Evolutionary conservation across 495 filamentous ascomycete species (phyloP), one percentile per base, ranked within the genome.

Genomic region (Lentithecium fluviatile): DNA sequence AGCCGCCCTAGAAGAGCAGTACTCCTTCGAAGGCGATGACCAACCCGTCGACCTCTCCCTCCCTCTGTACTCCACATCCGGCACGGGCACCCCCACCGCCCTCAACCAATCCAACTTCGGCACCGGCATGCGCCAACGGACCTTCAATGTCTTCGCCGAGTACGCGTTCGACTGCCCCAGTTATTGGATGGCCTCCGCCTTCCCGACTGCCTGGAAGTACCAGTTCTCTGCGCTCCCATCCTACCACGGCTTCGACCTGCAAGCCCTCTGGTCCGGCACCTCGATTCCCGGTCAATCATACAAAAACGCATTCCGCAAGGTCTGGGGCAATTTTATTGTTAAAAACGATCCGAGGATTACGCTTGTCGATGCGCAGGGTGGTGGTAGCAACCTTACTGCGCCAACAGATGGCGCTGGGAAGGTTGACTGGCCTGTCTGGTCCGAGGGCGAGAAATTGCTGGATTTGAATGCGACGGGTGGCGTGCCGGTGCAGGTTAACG

Each of bases 81-180:
- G 67, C 10, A 57, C 48, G 15, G 29, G 38, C 29, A 32, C 25
- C 13, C 60, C 56, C 5, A 54, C 59, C n/a, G 59, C 64, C 7
- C 36, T 64, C 2, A 70, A 70, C 54, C 60, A 64, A 50, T 67
- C 64, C 47, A 34, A 21, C 12, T 62, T 61, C 43, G 67, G 50
- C 12, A 70, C 67, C 0, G 67, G 67, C 42, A 60, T 64, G 34
- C 55, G 64, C 50, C 67, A 70, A 46, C 55, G 64, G 21, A 12
- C 56, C 36, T 63, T 63, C 53, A 52, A 67, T 53, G 59, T 70
- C 43, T 70, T 59, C 57, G 64, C 64, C 8, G 67, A 70, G 62
- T 64, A 56, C 38, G 56, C 67, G 1, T 70, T 67, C 50, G 67
- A 56, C 45, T 70, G 67, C 60, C 67, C 67, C 6, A 52, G 42